A percentile compares a stretch with the other conserved stretches of the same genome.
Conservation (phyloP, 257 asterid genomes). For the Verbascum thapsus region DNA sequence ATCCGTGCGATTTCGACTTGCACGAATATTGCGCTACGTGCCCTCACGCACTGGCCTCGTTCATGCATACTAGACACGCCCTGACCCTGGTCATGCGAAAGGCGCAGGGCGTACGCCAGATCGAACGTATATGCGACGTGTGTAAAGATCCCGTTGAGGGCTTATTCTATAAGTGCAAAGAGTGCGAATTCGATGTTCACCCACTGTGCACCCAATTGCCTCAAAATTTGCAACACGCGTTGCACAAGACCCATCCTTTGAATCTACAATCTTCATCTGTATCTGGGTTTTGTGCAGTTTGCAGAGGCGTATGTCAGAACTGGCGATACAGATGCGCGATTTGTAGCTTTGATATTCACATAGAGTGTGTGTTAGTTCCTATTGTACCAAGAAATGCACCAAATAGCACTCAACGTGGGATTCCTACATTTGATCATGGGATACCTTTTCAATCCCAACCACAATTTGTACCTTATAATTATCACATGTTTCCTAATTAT, state of each 20-base stretch:
- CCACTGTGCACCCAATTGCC: slow-evolving; percentile 58
- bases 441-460: slow-evolving; percentile 36
- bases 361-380: slow-evolving; percentile 43
- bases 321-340: slow-evolving; percentile 47
- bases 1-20: slow-evolving; percentile 45
- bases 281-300: slow-evolving; percentile 32
- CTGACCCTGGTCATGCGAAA: slow-evolving; percentile 38
- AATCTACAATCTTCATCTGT: slow-evolving; percentile 12
- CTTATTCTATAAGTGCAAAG: slow-evolving; percentile 49
- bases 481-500: slow-evolving; percentile 28
- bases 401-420: slow-evolving; percentile 27
- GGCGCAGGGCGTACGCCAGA: slow-evolving; percentile 18
- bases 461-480: slow-evolving; percentile 13
- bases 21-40: slow-evolving; percentile 56
- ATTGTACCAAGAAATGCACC: slow-evolving; percentile 7
- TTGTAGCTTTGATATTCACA: slow-evolving; percentile 44
- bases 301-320: slow-evolving; percentile 25
- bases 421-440: slow-evolving; percentile 27
- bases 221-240: slow-evolving; percentile 36
- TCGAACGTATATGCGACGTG: slow-evolving; percentile 36
- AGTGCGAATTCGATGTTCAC: slow-evolving; percentile 52
- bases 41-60: slow-evolving; percentile 36
- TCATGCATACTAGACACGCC: slow-evolving; percentile 43
- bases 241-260: slow-evolving; percentile 45
- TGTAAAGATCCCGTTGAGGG: slow-evolving; percentile 54